Percentiles rank a stretch among this genome's conserved stretches.
Conservation (phyloP, 345 rosid species). For the Arabis alpina region DNA sequence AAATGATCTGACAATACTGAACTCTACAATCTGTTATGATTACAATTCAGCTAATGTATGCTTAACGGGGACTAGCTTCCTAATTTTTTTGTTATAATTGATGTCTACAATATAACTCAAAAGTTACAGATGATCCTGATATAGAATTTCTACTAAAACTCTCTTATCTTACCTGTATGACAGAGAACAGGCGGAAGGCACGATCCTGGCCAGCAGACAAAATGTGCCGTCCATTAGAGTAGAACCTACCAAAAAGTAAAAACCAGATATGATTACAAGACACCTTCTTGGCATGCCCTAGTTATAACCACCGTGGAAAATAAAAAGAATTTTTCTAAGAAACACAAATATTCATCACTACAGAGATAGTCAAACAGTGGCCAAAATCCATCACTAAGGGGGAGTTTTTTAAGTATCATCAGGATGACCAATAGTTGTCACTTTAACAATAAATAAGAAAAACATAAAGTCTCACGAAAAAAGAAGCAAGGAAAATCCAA, state of each 20-base stretch:
- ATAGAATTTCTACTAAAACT: not conserved
- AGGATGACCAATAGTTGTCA: conserved; percentile 8
- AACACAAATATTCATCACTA: conserved; percentile 15
- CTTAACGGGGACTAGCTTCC: not conserved
- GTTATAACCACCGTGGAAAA: not conserved
- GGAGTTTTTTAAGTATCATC: not conserved
- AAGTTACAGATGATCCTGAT: no score
- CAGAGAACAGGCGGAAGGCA: conserved; percentile 91
- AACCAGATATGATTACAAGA: conserved; percentile 26
- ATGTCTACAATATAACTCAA: conserved; percentile 6
- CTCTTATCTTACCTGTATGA: conserved; percentile 65
- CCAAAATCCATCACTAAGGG: conserved; percentile 1
- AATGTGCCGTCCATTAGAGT: conserved; percentile 96
- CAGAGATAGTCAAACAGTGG: conserved; percentile 5
- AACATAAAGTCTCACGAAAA: not conserved
- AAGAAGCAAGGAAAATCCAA: conserved; percentile 10
- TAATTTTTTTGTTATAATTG: conserved; percentile 3
- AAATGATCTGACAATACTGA: no score
- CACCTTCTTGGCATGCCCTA: conserved; percentile 3
- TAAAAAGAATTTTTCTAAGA: not conserved
- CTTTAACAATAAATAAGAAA: no score
- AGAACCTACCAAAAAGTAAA: conserved; percentile 64
- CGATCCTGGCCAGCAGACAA: conserved; percentile 99
- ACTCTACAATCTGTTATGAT: not conserved
- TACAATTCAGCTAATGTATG: conserved; percentile 3